Conservation (phyloP, 805 yeast genomes). For the Jamesozyma rosinii region DNA sequence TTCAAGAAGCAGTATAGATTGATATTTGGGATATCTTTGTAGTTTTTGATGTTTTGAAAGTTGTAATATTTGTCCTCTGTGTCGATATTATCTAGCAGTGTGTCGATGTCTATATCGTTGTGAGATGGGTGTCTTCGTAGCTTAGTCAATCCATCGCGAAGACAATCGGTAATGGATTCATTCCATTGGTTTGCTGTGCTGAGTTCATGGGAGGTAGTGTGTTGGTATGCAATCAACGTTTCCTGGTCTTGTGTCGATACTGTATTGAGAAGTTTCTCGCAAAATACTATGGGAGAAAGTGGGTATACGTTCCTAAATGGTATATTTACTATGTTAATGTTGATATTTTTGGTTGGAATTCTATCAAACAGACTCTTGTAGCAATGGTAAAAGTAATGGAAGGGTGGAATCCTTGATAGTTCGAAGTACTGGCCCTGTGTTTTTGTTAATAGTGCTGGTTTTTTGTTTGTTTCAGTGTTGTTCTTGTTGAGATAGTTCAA, state of each 20-base stretch:
- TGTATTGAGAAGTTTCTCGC: constrained; percentile 14
- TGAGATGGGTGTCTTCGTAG: background rate
- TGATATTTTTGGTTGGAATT: constrained; percentile 23
- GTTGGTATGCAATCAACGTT: constrained; percentile 19
- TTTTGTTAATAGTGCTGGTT: constrained; percentile 19
- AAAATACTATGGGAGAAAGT: constrained; percentile 19
- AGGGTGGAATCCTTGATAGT: constrained; percentile 20
- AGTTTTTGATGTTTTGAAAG: constrained; percentile 19
- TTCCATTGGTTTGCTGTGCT: constrained; percentile 18
- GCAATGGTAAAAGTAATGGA: constrained; percentile 27
- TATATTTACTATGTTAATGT: constrained; percentile 25
- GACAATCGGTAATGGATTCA: constrained; percentile 17
- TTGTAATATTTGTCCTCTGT: constrained; percentile 17
- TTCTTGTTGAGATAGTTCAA: constrained; percentile 16
- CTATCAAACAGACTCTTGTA: constrained; percentile 26
- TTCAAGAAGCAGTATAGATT: constrained; percentile 31
- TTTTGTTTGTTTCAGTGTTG: constrained; percentile 6
- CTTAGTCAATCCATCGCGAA: constrained; percentile 6
- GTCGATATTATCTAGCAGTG: background rate
- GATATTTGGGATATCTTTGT: constrained; percentile 31
- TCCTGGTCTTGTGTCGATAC: constrained; percentile 20
- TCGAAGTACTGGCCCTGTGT: constrained; percentile 21
- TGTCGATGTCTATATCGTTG: constrained; percentile 5
- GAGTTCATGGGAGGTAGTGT: background rate
- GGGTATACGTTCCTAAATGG: constrained; percentile 30